Evolutionary conservation across 371 early-diverging fungal species (phyloP), one percentile per base, ranked within the genome.

Genomic region (Mortierella sp.): DNA sequence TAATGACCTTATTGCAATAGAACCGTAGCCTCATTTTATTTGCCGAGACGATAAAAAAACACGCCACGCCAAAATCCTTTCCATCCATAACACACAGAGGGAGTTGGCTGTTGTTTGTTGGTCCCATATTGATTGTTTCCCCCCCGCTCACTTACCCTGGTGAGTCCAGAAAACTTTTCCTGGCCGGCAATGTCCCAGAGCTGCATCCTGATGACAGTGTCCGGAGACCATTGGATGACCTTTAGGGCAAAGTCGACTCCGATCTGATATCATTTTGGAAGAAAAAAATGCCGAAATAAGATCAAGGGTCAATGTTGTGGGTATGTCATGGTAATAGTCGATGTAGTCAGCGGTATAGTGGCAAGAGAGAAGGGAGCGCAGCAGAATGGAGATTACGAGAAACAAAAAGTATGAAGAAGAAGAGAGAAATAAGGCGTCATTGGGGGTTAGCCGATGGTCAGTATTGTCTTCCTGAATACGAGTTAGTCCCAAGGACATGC

Each of bases 101-200:
- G 67, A 34, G 24, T 26, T 37, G 47, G 50, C 10, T 68, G 39
- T 8, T 34, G 24, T 19, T 47, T 10, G 34, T 45, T 24, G 24
- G 26, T 31, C 61, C 61, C 9, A 13, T 26, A 22, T 37, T 37
- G 26, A 26, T 58, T 31, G 26, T 13, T 58, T 37, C 26, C 61
- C 24, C 53, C 24, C 64, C 11, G 22, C 14, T 31, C 10, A 4
- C 73, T 66, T 79, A 86, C 89, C 50, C 94, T 91, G 47, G 94
- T 94, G 86, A 95, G 90, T 61, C 91, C 92, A 26, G 93, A 91
- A 76, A 94, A 95, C 73, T 94, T 89, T 80, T 95, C 95, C 77
- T 95, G 94, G 10, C 96, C 96, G 14, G 95, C 95, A 82, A 94
- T 96, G 82, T 96, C 96, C 96, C 96, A 96, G 37, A 96, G 87